phyloP scores from a whole-genome alignment of 768 basidiomycete genomes.

The Hysterangium stoloniferum region DNA sequence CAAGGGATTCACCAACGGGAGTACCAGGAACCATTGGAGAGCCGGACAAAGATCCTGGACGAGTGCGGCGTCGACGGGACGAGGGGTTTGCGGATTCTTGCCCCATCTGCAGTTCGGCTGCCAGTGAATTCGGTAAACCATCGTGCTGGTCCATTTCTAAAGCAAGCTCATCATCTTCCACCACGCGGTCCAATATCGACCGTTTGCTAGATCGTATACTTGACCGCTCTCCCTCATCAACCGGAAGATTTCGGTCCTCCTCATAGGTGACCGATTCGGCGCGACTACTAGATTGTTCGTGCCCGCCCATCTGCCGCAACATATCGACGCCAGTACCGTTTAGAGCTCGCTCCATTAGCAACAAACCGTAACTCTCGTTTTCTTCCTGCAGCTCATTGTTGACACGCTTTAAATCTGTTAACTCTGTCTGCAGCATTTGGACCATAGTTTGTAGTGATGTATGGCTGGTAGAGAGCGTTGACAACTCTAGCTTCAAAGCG shows the following conservation, averaged over 20 bases:
- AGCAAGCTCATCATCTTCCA: conserved; percentile 37
- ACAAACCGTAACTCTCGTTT: conserved; percentile 94
- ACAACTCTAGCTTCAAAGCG: conserved; percentile 72
- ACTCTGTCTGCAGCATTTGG: conserved; percentile 74
- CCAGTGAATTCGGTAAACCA: conserved; percentile 26
- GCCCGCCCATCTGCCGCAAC: conserved; percentile 50
- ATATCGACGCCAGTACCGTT: conserved; percentile 75
- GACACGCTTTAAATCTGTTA: conserved; percentile 80
- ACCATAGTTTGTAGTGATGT: conserved; percentile 77
- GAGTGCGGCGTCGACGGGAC: conserved; percentile 1
- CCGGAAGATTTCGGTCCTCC: conserved; percentile 9
- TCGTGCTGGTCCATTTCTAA: conserved; percentile 25
- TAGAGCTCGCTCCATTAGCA: conserved; percentile 84
- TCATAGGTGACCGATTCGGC: conserved; percentile 33
- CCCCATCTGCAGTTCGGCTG: conserved; percentile 16
- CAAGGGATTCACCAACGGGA: conserved; percentile 68
- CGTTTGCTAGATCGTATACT: conserved; percentile 49
- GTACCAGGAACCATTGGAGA: conserved; percentile 32
- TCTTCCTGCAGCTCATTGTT: conserved; percentile 89
- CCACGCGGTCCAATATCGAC: conserved; percentile 28
- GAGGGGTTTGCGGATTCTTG: conserved; percentile 30
- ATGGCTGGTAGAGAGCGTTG: conserved; percentile 81
- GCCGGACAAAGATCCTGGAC: conserved; percentile 25
- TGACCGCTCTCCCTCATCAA: conserved; percentile 37
- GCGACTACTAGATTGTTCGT: conserved; percentile 23